Evolutionary conservation across 129 eudicot genomes (phyloP), one percentile per base, ranked within the genome.

Genomic region (Flaveria brownii): DNA sequence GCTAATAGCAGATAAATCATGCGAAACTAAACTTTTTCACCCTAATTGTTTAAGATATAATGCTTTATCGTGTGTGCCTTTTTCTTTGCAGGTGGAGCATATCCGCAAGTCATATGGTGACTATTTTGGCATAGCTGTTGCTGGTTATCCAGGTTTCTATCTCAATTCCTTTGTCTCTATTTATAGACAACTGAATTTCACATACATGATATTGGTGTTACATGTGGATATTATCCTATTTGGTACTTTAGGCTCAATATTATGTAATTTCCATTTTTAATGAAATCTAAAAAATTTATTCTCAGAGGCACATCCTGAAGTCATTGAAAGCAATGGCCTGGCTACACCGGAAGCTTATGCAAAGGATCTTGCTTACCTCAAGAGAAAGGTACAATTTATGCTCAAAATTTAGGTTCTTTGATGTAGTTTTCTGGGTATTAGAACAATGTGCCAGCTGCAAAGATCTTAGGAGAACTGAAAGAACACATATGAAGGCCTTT

Each of bases 291-390:
- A 62, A 36, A 1, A 2, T 50, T 20, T 73, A 61, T 13, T 70
- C 13, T 70, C 91, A 95, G 99, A 95, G 97, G 99, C 88, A 51
- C 97, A 95, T 84, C 99, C 99, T 71, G 99, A 95, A 69, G 94
- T 87, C 49, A 95, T 95, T 25, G 85, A 80, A 74, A 79, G 76
- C 72, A 77, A 83, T 67, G 99, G 99, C 20, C 61, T 86, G 87
- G 97, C 97, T 60, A 76, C 97, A 25, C 76, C 77, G 5, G 97
- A 91, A 77, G 84, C 92, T 20, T 95, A 95, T 70, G 55, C 78
- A 63, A 91, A 47, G 46, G 99, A 95, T 67, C 94, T 95, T 73
- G 96, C 97, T 59, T 95, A 95, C 83, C 93, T 95, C 56, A 95
- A 95, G 86, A 79, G 47, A 76, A 95, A 95, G 97, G 99, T 95